These are phyloP conservation scores for Abortiporus biennis DNA, from an alignment of 1,284 basidiomycete species.

Conservation along the genomic window DNA sequence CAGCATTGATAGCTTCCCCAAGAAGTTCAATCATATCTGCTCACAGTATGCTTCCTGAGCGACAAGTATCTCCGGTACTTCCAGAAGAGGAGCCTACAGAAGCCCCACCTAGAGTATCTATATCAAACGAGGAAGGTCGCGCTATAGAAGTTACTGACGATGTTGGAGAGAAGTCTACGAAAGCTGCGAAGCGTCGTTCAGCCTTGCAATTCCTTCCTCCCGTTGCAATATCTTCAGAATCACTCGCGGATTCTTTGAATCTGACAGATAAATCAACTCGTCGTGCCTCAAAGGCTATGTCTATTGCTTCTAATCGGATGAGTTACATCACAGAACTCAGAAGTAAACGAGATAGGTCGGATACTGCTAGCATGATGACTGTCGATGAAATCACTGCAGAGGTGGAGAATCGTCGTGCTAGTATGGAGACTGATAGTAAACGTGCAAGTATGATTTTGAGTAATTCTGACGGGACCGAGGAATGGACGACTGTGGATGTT, in stretches of 20 bases:
- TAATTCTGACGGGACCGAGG: slow-evolving; percentile 47
- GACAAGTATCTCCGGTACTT: slow-evolving; percentile 11
- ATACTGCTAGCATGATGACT: slow-evolving; percentile 89
- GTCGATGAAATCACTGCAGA: slow-evolving; percentile 98
- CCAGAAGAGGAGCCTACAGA: slow-evolving; percentile 22
- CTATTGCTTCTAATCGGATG: slow-evolving; percentile 62
- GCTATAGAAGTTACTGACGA: slow-evolving; percentile 33
- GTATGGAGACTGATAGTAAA: slow-evolving; percentile 37
- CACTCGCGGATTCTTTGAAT: slow-evolving; percentile 73
- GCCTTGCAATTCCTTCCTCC: slow-evolving; percentile 70
- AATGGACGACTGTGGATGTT: slow-evolving; percentile 60
- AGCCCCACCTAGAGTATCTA: slow-evolving; percentile 57
- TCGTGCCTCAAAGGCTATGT: slow-evolving; percentile 32
- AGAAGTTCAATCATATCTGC: slow-evolving; percentile 45
- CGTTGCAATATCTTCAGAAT: slow-evolving; percentile 73
- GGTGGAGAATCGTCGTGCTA: slow-evolving; percentile 79
- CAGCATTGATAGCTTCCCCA: slow-evolving; percentile 34
- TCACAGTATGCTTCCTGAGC: slow-evolving; percentile 20
- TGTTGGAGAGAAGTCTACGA: slow-evolving; percentile 31
- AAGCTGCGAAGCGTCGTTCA: slow-evolving; percentile 19
- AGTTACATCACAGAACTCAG: slow-evolving; percentile 76
- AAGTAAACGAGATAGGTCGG: slow-evolving; percentile 77
- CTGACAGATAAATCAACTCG: slow-evolving; percentile 33
- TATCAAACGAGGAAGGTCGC: slow-evolving; percentile 64
- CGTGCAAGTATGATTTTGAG: slow-evolving; percentile 9